phyloP scores from a whole-genome alignment of 2,329 filamentous ascomycete genomes.

The Penicillium psychrosexuale region DNA sequence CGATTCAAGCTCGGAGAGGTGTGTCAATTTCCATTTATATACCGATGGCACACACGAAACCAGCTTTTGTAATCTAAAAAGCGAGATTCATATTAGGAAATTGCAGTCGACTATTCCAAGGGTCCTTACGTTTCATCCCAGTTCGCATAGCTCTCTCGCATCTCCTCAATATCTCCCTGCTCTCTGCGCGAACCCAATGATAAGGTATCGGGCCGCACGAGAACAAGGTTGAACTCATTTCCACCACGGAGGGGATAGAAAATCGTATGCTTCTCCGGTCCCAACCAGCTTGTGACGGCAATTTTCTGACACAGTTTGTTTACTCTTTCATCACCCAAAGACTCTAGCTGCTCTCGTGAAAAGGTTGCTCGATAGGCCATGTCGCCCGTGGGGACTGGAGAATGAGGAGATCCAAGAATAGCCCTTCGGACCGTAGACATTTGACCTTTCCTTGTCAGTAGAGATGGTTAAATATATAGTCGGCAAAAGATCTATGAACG shows the following conservation, averaged over 20 bases:
- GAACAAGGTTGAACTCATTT: constrained; percentile 61
- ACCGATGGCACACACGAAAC: constrained; percentile 53
- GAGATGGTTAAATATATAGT: not conserved
- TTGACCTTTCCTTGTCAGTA: constrained; percentile 9
- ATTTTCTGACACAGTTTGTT: constrained; percentile 51
- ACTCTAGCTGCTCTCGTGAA: constrained; percentile 46
- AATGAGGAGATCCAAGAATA: constrained; percentile 39
- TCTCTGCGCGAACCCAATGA: constrained; percentile 23
- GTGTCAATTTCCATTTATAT: constrained; percentile 65
- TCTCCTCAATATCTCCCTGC: constrained; percentile 56
- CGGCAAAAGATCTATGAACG: not conserved
- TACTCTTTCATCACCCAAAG: constrained; percentile 30
- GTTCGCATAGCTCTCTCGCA: constrained; percentile 54
- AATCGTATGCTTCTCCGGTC: constrained; percentile 58
- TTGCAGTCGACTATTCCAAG: not conserved
- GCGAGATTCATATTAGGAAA: not conserved
- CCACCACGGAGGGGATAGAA: constrained; percentile 60
- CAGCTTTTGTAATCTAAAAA: constrained; percentile 26
- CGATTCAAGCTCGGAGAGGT: constrained; percentile 39
- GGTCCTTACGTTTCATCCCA: constrained; percentile 55
- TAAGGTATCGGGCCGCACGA: constrained; percentile 58
- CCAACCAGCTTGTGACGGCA: constrained; percentile 59
- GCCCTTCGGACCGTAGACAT: constrained; percentile 13
- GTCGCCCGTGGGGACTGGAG: constrained; percentile 58
- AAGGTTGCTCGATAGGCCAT: constrained; percentile 59